Conservation (phyloP, 2,329 filamentous ascomycete genomes). For the Blumeria hordei region DNA sequence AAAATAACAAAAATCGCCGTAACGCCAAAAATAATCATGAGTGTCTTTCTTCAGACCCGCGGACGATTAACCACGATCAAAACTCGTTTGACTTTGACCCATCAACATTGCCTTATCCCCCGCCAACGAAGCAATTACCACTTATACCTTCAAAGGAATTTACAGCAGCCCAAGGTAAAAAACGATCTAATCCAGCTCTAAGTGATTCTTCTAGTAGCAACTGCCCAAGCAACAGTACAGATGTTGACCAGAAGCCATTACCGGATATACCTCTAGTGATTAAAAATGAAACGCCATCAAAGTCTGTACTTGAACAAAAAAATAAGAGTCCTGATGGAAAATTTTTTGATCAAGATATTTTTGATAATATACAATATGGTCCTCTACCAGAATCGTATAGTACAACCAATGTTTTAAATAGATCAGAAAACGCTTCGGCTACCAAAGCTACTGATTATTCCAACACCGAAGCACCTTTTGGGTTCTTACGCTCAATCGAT, state of each 20-base stretch:
- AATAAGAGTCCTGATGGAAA: constrained; percentile 14
- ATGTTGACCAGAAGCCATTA: constrained; percentile 27
- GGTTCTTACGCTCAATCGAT: constrained; percentile 27
- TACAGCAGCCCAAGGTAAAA: neutral
- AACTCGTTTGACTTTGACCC: too few species aligned
- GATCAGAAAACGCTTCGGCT: constrained; percentile 16
- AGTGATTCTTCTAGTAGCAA: neutral
- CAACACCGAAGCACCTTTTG: constrained; percentile 23
- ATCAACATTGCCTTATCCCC: too few species aligned
- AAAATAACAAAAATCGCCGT: too few species aligned
- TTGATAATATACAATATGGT: constrained; percentile 17
- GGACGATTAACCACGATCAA: too few species aligned
- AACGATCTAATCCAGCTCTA: constrained; percentile 7
- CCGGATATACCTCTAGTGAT: constrained; percentile 10
- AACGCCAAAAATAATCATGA: too few species aligned
- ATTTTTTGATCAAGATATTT: constrained; percentile 23
- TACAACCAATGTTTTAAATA: neutral
- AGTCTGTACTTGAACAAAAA: too few species aligned
- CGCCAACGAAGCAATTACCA: neutral
- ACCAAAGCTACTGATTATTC: constrained; percentile 54
- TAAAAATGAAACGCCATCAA: neutral
- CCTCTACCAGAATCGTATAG: constrained; percentile 2
- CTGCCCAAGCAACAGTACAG: neutral
- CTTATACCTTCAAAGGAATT: neutral
- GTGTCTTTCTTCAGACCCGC: too few species aligned